These are phyloP conservation scores for Lepraria neglecta DNA, from an alignment of 495 filamentous ascomycete species.

Conservation along the genomic window DNA sequence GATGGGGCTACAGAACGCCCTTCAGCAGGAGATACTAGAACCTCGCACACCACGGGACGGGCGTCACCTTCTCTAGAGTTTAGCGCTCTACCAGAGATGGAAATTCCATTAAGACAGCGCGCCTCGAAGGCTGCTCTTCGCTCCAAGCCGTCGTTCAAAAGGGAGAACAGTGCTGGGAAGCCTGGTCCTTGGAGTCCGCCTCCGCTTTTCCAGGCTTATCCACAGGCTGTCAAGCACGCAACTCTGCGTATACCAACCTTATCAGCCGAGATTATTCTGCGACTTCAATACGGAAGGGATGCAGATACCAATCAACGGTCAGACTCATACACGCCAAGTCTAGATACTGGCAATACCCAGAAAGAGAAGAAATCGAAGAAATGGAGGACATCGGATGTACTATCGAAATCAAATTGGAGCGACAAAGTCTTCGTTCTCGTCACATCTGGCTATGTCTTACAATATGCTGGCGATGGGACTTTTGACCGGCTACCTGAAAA, in stretches of 20 bases:
- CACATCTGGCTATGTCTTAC: conserved; percentile 76
- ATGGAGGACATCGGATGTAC: conserved; percentile 52
- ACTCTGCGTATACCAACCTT: conserved; percentile 44
- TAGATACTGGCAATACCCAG: conserved; percentile 30
- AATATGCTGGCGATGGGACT: conserved; percentile 76
- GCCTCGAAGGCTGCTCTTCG: conserved; percentile 17
- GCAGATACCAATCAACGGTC: conserved; percentile 43
- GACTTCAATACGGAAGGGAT: conserved; percentile 43
- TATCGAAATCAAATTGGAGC: conserved; percentile 66
- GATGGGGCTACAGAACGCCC: conserved; percentile 1
- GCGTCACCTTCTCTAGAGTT: not conserved
- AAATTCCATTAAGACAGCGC: conserved; percentile 12
- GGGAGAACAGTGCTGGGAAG: conserved; percentile 7
- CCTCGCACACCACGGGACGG: not conserved
- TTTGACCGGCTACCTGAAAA: conserved; percentile 82
- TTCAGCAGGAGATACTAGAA: not conserved
- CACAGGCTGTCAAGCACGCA: conserved; percentile 64
- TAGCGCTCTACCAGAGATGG: conserved; percentile 5
- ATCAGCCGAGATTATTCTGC: conserved; percentile 56
- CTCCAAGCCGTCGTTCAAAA: conserved; percentile 19
- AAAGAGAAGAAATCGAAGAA: conserved; percentile 38
- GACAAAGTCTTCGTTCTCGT: conserved; percentile 77
- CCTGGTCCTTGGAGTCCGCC: conserved; percentile 63
- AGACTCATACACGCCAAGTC: conserved; percentile 14
- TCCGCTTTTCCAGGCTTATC: conserved; percentile 84